phyloP scores from a whole-genome alignment of 805 yeast genomes.

The Cyberlindnera maritima region DNA sequence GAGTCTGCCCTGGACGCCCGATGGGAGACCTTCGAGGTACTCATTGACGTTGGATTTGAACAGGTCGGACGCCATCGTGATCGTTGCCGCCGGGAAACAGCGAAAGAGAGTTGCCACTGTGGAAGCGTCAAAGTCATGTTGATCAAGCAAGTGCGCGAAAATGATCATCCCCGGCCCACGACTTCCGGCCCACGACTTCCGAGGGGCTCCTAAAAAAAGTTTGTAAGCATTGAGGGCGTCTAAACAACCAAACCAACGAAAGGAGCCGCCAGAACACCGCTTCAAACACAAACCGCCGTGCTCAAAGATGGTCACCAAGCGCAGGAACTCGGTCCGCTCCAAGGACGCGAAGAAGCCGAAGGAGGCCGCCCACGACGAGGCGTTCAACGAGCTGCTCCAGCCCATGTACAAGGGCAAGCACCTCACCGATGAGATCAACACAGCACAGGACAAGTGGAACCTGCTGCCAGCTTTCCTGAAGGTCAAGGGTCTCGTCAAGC shows the following conservation, averaged over 20 bases:
- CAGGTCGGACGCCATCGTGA: conserved; percentile 27
- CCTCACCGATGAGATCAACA: conserved; percentile 81
- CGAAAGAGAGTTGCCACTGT: not conserved
- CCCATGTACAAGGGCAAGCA: conserved; percentile 85
- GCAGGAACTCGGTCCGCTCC: conserved; percentile 21
- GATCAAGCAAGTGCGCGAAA: no score
- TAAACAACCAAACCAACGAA: not conserved
- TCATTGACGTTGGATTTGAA: conserved; percentile 79
- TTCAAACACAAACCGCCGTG: no score
- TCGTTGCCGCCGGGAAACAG: not conserved
- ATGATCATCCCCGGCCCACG: not conserved
- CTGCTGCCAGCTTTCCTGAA: conserved; percentile 91
- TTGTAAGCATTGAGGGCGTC: conserved; percentile 9
- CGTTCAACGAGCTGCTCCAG: conserved; percentile 73
- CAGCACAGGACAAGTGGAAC: conserved; percentile 97
- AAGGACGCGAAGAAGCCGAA: conserved; percentile 11
- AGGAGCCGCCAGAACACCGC: not conserved
- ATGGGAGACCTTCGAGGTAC: conserved; percentile 89
- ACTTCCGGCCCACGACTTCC: not conserved
- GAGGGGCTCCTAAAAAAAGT: conserved; percentile 7
- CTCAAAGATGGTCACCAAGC: conserved; percentile 23
- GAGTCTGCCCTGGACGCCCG: conserved; percentile 77
- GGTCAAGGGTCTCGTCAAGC: conserved; percentile 94
- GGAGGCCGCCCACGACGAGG: conserved; percentile 41
- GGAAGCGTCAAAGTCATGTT: not conserved